Evolutionary conservation across 345 rosid genomes (phyloP).

Genomic region (Psidium guajava): DNA sequence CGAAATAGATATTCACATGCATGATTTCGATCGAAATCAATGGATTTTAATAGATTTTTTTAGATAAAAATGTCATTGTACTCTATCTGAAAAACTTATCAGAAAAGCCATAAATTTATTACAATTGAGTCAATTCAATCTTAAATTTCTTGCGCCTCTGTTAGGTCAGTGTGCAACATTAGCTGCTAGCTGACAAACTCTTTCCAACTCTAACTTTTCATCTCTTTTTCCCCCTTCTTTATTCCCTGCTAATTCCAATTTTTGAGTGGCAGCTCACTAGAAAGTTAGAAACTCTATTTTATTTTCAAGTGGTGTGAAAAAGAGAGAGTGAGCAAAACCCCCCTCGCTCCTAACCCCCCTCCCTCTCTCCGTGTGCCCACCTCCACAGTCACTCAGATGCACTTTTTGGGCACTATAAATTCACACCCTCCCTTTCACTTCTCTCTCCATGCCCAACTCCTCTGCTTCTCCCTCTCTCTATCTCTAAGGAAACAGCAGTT

Average conservation of each 20-base stretch:
- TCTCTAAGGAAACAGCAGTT: background rate
- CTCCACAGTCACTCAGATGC: background rate
- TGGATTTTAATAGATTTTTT: too few relatives aligned
- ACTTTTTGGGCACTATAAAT: conserved; percentile 44
- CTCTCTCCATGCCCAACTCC: background rate
- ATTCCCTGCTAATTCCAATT: conserved; percentile 2
- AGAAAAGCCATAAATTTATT: too few relatives aligned
- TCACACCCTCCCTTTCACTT: conserved; percentile 15
- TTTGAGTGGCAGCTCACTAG: conserved; percentile 16
- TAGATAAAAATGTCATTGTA: too few relatives aligned
- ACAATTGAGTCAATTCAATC: too few relatives aligned
- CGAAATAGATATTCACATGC: too few relatives aligned
- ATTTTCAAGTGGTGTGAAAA: conserved; percentile 28
- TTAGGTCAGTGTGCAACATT: background rate
- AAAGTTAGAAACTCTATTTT: background rate
- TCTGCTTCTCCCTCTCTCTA: background rate
- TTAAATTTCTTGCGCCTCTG: background rate
- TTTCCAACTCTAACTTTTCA: background rate
- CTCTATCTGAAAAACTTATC: too few relatives aligned
- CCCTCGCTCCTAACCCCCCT: background rate
- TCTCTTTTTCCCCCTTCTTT: conserved; percentile 6
- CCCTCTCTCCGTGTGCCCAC: too few relatives aligned
- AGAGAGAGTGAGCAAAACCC: background rate
- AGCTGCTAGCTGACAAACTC: background rate
- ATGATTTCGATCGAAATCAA: too few relatives aligned